Evolutionary conservation across 768 basidiomycete species (phyloP).

Genomic region (Boletus bicolor): DNA sequence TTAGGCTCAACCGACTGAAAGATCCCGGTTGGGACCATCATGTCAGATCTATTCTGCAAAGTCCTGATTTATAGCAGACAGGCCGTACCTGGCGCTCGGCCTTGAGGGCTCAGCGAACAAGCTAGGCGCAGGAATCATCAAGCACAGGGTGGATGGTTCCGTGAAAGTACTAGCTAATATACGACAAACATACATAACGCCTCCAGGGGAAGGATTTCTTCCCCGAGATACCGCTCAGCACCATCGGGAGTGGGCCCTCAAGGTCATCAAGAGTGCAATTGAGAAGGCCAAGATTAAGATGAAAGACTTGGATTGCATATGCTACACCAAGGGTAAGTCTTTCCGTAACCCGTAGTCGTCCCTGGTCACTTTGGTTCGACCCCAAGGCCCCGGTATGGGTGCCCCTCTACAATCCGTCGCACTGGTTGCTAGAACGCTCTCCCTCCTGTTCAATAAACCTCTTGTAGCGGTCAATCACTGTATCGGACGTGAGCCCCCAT

Average conservation of each 20-base stretch:
- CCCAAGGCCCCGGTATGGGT: conserved; percentile 96
- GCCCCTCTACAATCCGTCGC: conserved; percentile 95
- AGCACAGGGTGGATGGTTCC: conserved; percentile 71
- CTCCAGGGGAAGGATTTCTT: conserved; percentile 96
- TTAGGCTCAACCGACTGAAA: conserved; percentile 26
- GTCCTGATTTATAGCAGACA: conserved; percentile 41
- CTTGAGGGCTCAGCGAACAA: conserved; percentile 99
- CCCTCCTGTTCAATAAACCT: conserved; percentile 85
- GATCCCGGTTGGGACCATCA: conserved; percentile 29
- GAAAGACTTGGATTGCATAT: conserved; percentile 88
- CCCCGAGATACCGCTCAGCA: conserved; percentile 94
- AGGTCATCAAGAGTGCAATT: conserved; percentile 77
- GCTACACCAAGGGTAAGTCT: conserved; percentile 86
- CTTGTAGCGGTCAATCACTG: conserved; percentile 99
- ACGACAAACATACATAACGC: conserved; percentile 98
- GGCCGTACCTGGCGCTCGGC: conserved; percentile 82
- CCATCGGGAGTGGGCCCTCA: conserved; percentile 89
- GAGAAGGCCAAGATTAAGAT: conserved; percentile 64
- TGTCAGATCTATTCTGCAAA: conserved; percentile 10
- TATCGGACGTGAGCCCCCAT: conserved; percentile 74
- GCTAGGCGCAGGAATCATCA: conserved; percentile 89
- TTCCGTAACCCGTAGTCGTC: neutral
- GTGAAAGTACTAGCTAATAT: conserved; percentile 85
- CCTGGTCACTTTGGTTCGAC: neutral
- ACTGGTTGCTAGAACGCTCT: conserved; percentile 86